Conservation (phyloP, 2,329 filamentous ascomycete genomes). For the Emmonsiellopsis sp. region DNA sequence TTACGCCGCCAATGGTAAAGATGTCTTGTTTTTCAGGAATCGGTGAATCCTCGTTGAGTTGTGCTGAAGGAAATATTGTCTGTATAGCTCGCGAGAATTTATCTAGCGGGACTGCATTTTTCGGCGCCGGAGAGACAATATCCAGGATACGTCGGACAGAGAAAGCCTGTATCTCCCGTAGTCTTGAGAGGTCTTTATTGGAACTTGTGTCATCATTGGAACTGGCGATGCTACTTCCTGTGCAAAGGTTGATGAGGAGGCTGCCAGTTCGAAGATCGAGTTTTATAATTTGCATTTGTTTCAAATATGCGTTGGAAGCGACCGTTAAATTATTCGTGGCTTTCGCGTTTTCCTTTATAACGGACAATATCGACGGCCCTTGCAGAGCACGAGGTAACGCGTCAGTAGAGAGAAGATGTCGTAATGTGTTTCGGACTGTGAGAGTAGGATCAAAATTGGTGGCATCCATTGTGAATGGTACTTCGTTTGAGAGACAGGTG, state of each 20-base stretch:
- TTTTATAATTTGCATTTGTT: conserved; percentile 20
- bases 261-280: conserved; percentile 27
- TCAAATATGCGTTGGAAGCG: conserved; percentile 48
- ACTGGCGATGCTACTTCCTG: too few species aligned
- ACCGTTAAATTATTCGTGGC: conserved; percentile 39
- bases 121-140: conserved; percentile 38
- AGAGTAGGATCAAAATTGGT: conserved; percentile 73
- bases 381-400: conserved; percentile 61
- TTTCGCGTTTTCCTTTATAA: conserved; percentile 47
- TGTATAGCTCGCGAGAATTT: conserved; percentile 17
- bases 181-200: background rate
- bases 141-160: conserved; percentile 42
- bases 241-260: conserved; percentile 15
- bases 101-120: conserved; percentile 33
- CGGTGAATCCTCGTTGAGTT: background rate
- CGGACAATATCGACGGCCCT: conserved; percentile 52
- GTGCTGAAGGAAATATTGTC: background rate
- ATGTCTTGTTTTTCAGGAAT: conserved; percentile 29
- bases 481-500: conserved; percentile 58
- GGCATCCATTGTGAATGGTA: conserved; percentile 74
- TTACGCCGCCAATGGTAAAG: conserved; percentile 42
- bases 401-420: conserved; percentile 53
- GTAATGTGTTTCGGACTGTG: conserved; percentile 72
- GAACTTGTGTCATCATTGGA: conserved; percentile 7
- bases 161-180: conserved; percentile 27